Base-by-base conservation (phyloP, 2,329 filamentous ascomycete genomes). In the Alternaria postmessia region DNA sequence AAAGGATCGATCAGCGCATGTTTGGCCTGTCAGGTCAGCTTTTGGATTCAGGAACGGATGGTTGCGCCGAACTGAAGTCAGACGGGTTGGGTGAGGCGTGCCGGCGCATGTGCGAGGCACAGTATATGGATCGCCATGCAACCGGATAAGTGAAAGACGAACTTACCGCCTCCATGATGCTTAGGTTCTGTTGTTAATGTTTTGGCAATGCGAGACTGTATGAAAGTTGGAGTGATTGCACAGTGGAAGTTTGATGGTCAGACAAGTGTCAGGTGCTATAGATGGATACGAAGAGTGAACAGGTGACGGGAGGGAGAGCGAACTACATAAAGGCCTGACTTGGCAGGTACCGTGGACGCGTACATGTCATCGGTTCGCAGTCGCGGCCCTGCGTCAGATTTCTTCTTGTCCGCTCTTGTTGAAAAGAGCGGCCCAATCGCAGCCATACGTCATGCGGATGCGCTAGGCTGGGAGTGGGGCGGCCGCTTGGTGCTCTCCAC, bases 1-100 rank as follows among this genome's bases (percentile, higher is more conserved):
- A 93, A 81, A 65, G 90, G 91, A 68, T 91, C 88, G 65, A 92
- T 86, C 44, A 93, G 81, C 72, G 90, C 88, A 70, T 87, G 85
- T 54, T 84, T 81, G 43, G 89, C 88, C 89, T 92, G 63, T 11
- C 52, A 60, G 42, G 57, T 70, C 32, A 68, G 61, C 43, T 42
- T 49, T 28, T 20, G 22, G 34, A 16, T 38, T 11, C 22, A 41
- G 20, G 24, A 12, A 14, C 18, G 7, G 12, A 12, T n/a, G 7
- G 16, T 38, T 12, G 20, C 16, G 14, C 12, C 8, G 47, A 51
- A 34, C 30, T 24, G 36, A 20, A 34, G 44, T 53, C 3, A 20
- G 41, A 46, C 16, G 28, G 18, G 2, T 16, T 54, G 24, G 8
- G 24, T 38, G 20, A 26, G 24, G 11, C 20, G 22, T 44, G 39